Base-by-base conservation (phyloP, 2,329 filamentous ascomycete genomes). In the Clonostachys byssicola region DNA sequence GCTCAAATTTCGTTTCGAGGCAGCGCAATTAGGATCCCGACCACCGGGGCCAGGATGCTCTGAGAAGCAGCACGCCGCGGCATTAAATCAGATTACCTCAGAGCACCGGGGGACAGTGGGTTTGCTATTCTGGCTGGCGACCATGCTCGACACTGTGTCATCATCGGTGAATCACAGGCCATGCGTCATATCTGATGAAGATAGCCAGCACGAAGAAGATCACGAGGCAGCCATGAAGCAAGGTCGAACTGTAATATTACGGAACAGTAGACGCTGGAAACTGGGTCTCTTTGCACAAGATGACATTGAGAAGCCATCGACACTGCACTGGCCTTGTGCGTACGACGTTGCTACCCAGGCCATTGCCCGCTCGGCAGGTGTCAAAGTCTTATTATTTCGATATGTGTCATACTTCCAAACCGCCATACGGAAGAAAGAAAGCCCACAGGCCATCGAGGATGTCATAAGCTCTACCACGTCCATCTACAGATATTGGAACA, bases 71-170 rank as follows among this genome's bases (percentile, higher is more conserved):
- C 14, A 10, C 14, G 4, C 17, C 14, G 9, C 23, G 2, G 23
- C 23, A 30, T 30, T 30, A 9, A 30, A 30, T 30, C 23, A 30
- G 9, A 30, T 30, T 10, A 30, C 23, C 23, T 30, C 23, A 5
- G 39, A 51, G 23, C 63, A 70, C 6, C 57, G 59, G 7, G 57
- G 69, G 12, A 81, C 79, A 0, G 65, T 82, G 23, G 68, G 75
- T 12, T 60, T 82, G 12, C 55, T 82, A 3, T 81, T 77, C 54
- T 83, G 79, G 79, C 62, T 83, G 14, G 75, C 73, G 0, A 65
- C 81, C 42, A 82, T 82, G 78, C 77, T 80, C 43, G 78, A 82
- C 53, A 81, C 78, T 0, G 59, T 81, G 9, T 78, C 74, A 0
- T 71, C 78, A 0, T 75, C 76, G 2, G 77, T 82, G 66, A 68